Conservation (phyloP, 1,284 basidiomycete species). For the Moniliophthora roreri region DNA sequence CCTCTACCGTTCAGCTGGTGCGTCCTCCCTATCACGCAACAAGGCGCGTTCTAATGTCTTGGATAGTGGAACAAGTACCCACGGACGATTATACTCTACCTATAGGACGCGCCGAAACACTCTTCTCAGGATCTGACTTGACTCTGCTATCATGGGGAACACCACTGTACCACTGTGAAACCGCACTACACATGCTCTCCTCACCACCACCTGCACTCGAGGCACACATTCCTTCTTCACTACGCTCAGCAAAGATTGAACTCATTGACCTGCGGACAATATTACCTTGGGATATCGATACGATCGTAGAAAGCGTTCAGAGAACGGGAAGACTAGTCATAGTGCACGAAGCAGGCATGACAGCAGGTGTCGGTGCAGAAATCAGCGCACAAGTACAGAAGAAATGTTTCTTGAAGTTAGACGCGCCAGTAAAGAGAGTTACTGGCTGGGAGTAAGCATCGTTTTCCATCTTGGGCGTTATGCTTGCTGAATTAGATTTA, state of each 20-base stretch:
- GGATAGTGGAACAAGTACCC: conserved; percentile 88
- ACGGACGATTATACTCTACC: conserved; percentile 85
- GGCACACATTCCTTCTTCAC: conserved; percentile 62
- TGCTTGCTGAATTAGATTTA: neutral
- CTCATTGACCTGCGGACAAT: conserved; percentile 91
- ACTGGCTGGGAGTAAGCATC: conserved; percentile 92
- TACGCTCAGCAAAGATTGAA: conserved; percentile 80
- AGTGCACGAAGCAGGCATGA: conserved; percentile 88
- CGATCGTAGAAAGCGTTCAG: conserved; percentile 78
- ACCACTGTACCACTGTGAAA: conserved; percentile 88
- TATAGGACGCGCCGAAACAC: conserved; percentile 75
- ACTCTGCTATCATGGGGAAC: conserved; percentile 93
- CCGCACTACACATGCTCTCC: conserved; percentile 67
- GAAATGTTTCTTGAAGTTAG: conserved; percentile 82
- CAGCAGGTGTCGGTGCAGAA: conserved; percentile 84
- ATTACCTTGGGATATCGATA: conserved; percentile 86
- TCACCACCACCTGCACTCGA: conserved; percentile 70
- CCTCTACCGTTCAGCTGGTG: conserved; percentile 80
- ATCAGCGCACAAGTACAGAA: conserved; percentile 86
- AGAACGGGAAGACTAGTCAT: conserved; percentile 85
- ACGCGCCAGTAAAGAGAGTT: conserved; percentile 85
- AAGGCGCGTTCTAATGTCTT: conserved; percentile 2
- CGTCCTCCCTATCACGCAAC: conserved; percentile 4
- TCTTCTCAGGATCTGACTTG: conserved; percentile 76
- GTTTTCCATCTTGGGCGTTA: conserved; percentile 3